A percentile compares a stretch with the other conserved stretches of the same genome.
Conservation (phyloP, 1,284 basidiomycete genomes). For the Fomes fomentarius region DNA sequence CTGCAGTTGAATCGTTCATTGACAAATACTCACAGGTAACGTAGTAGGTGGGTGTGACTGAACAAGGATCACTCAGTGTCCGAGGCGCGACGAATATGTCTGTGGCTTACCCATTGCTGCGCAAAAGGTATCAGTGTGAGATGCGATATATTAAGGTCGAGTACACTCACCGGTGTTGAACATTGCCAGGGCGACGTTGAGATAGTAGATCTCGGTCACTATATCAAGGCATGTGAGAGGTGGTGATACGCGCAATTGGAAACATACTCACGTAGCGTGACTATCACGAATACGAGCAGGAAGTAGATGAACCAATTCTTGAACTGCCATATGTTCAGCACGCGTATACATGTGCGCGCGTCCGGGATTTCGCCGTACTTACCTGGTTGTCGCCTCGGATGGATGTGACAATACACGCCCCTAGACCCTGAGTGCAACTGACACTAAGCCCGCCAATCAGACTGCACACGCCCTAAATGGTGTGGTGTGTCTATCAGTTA, state of each 20-base stretch:
- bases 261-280: slow-evolving; percentile 45
- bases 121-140: not conserved
- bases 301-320: slow-evolving; percentile 67
- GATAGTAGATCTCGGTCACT: slow-evolving; percentile 64
- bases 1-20: not conserved
- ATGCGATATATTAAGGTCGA: not conserved
- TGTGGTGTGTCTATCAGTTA: not conserved
- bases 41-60: slow-evolving; percentile 64
- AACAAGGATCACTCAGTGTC: slow-evolving; percentile 7
- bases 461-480: slow-evolving; percentile 50
- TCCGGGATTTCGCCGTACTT: not conserved
- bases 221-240: not conserved
- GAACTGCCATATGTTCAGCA: slow-evolving; percentile 35
- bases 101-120: slow-evolving; percentile 36
- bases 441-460: slow-evolving; percentile 73
- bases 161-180: slow-evolving; percentile 56
- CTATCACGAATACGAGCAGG: slow-evolving; percentile 56
- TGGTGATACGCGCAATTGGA: not conserved
- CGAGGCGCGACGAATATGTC: slow-evolving; percentile 32
- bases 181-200: slow-evolving; percentile 71
- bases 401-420: slow-evolving; percentile 64
- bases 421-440: slow-evolving; percentile 68
- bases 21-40: slow-evolving; percentile 45
- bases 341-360: not conserved
- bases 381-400: slow-evolving; percentile 53